Evolutionary conservation across 306 rosid species (phyloP).

Genomic region (Medicago ruthenica): DNA sequence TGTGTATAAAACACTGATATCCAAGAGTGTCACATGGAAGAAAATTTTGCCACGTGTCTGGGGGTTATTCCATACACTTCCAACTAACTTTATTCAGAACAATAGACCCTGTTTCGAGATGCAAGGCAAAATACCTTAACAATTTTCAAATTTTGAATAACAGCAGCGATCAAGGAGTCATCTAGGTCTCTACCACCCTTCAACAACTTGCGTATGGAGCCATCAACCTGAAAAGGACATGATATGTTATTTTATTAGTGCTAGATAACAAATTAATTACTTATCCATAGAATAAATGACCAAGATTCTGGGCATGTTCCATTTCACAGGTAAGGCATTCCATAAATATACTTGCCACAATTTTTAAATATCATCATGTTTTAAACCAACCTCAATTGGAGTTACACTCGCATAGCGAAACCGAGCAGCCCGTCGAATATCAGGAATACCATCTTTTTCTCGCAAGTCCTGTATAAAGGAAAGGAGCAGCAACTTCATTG

Average conservation of each 20-base stretch:
- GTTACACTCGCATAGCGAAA: conserved; percentile 76
- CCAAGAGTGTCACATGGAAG: conserved; percentile 24
- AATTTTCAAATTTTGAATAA: conserved; percentile 81
- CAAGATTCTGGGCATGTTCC: conserved; percentile 29
- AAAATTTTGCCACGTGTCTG: background rate
- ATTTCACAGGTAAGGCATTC: conserved; percentile 12
- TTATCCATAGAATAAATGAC: conserved; percentile 18
- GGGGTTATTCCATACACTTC: background rate
- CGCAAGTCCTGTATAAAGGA: conserved; percentile 64
- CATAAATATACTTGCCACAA: conserved; percentile 20
- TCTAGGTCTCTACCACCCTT: conserved; percentile 77
- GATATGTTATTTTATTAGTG: conserved; percentile 24
- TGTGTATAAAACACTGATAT: background rate
- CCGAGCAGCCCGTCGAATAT: conserved; percentile 85
- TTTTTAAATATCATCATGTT: conserved; percentile 30
- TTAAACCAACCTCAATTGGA: conserved; percentile 77
- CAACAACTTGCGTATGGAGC: conserved; percentile 62
- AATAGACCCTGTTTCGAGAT: conserved; percentile 30
- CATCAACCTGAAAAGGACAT: conserved; percentile 61
- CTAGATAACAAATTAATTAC: conserved; percentile 18
- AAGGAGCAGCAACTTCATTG: conserved; percentile 37
- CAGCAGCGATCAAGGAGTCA: conserved; percentile 71
- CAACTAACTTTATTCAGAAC: conserved; percentile 37
- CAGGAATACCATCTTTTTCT: conserved; percentile 87
- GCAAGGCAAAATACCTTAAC: conserved; percentile 65